These are phyloP conservation scores for Calonectria henricotiae DNA, from an alignment of 2,329 filamentous ascomycete genomes.

Conservation along the genomic window DNA sequence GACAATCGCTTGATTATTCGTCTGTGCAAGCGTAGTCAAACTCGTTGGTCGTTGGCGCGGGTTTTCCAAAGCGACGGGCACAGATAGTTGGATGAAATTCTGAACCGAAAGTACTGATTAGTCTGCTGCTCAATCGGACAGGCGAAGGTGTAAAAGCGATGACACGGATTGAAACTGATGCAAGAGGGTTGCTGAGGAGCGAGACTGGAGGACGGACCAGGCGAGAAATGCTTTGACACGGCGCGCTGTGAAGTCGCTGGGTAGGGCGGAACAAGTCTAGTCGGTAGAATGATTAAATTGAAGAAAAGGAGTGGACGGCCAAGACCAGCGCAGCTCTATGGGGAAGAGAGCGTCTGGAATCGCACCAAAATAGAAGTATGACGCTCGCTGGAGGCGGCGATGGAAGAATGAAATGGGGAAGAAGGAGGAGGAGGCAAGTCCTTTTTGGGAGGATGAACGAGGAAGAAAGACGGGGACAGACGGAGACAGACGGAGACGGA, in stretches of 20 bases:
- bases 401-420: slow-evolving; percentile 42
- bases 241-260: slow-evolving; percentile 43
- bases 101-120: slow-evolving; percentile 32
- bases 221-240: slow-evolving; percentile 39
- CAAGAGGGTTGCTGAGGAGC: background rate
- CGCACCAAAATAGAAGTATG: slow-evolving; percentile 64
- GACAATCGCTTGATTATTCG: slow-evolving; percentile 36
- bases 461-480: slow-evolving; percentile 47
- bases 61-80: background rate
- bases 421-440: slow-evolving; percentile 48
- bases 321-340: slow-evolving; percentile 71
- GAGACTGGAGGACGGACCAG: slow-evolving; percentile 45
- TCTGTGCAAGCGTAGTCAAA: slow-evolving; percentile 31
- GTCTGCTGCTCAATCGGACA: slow-evolving; percentile 33
- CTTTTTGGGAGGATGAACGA: slow-evolving; percentile 52
- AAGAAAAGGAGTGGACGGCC: slow-evolving; percentile 73
- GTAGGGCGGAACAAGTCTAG: slow-evolving; percentile 51
- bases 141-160: slow-evolving; percentile 22
- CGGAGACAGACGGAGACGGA: slow-evolving; percentile 46
- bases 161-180: slow-evolving; percentile 8
- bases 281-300: slow-evolving; percentile 49
- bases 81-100: slow-evolving; percentile 36
- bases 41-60: slow-evolving; percentile 31
- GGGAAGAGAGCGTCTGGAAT: slow-evolving; percentile 71
- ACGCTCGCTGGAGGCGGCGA: slow-evolving; percentile 52